Evolutionary conservation across 2,329 filamentous ascomycete genomes (phyloP).

Genomic region (Cladophialophora exuberans): DNA sequence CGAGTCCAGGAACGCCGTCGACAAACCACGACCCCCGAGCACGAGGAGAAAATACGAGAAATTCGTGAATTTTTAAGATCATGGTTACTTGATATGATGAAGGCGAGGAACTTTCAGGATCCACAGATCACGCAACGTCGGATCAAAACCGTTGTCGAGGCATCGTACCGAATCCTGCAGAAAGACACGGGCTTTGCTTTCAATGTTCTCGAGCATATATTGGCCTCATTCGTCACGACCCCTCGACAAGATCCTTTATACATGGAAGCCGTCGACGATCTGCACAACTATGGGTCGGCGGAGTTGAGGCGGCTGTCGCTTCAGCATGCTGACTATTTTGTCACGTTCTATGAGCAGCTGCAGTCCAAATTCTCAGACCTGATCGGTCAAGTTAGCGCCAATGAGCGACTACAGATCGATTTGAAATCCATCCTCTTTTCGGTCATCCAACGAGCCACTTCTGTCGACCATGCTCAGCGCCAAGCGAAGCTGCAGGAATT

Average conservation of each 20-base stretch:
- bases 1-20: constrained; percentile 69
- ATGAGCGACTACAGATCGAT: constrained; percentile 82
- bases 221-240: constrained; percentile 78
- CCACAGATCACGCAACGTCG: constrained; percentile 81
- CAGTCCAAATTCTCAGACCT: constrained; percentile 82
- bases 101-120: constrained; percentile 59
- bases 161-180: constrained; percentile 79
- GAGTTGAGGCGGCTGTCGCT: constrained; percentile 87
- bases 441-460: constrained; percentile 84
- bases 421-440: constrained; percentile 92
- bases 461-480: constrained; percentile 71
- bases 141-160: constrained; percentile 79
- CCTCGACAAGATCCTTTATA: constrained; percentile 72
- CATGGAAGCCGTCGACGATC: constrained; percentile 85
- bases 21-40: constrained; percentile 50
- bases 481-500: constrained; percentile 75
- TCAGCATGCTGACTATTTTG: constrained; percentile 87
- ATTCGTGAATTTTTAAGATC: constrained; percentile 45
- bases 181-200: constrained; percentile 80
- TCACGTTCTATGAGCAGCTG: constrained; percentile 84
- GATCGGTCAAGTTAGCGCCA: constrained; percentile 70
- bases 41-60: constrained; percentile 44
- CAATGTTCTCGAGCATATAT: constrained; percentile 86
- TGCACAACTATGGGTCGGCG: constrained; percentile 81
- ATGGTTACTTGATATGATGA: constrained; percentile 45